Evolutionary conservation across 228 moss, liverwort and hornwort genomes (phyloP).

Genomic region (Sphagnum fallax): DNA sequence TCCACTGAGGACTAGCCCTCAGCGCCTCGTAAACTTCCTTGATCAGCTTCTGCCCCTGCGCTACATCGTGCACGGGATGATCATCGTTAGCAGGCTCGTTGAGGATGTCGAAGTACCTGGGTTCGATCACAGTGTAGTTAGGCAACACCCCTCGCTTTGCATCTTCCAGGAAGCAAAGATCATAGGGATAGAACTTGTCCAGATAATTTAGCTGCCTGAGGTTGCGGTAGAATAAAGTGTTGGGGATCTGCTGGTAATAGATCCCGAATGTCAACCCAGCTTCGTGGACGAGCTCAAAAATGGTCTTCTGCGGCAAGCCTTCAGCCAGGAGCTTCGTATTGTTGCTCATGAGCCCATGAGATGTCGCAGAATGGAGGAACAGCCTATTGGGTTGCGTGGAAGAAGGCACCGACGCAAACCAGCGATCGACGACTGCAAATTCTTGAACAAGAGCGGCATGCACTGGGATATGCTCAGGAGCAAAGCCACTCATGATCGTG

Average conservation of each 20-base stretch:
- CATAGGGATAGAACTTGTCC: constrained; percentile 54
- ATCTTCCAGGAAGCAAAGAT: constrained; percentile 48
- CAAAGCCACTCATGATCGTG: constrained; percentile 77
- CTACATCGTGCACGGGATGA: constrained; percentile 83
- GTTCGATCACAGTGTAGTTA: constrained; percentile 93
- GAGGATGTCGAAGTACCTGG: constrained; percentile 66
- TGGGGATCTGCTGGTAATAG: constrained; percentile 87
- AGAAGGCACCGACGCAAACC: constrained; percentile 81
- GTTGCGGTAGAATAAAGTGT: constrained; percentile 63
- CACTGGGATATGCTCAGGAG: constrained; percentile 70
- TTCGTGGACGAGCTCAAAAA: constrained; percentile 70
- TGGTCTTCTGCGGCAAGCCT: constrained; percentile 76
- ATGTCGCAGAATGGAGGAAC: constrained; percentile 89
- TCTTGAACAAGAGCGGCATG: constrained; percentile 50
- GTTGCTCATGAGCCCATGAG: constrained; percentile 86
- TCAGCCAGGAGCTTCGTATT: constrained; percentile 41
- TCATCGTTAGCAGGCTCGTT: constrained; percentile 67
- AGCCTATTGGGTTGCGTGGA: constrained; percentile 93
- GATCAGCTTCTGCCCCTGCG: constrained; percentile 68
- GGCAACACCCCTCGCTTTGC: constrained; percentile 62
- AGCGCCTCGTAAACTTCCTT: constrained; percentile 88
- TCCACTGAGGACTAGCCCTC: constrained; percentile 77
- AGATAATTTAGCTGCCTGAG: constrained; percentile 62
- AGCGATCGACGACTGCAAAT: constrained; percentile 72
- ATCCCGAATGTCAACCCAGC: constrained; percentile 74